These are phyloP conservation scores for Magnolia sinica DNA, from an alignment of 164 flowering plant species.

Conservation along the genomic window DNA sequence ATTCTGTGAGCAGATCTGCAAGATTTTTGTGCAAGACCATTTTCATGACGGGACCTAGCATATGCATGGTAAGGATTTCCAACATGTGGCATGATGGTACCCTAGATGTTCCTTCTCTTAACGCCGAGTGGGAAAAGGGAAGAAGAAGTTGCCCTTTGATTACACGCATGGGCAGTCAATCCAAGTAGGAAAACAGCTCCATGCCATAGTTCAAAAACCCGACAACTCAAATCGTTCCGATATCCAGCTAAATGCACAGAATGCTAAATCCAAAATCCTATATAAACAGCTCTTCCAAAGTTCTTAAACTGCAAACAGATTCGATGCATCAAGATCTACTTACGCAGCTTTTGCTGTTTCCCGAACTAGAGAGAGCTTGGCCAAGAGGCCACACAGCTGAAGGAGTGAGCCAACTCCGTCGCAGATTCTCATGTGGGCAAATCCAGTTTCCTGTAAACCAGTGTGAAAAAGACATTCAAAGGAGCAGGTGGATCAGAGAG, in stretches of 20 bases:
- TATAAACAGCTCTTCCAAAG: not conserved
- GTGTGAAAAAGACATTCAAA: conserved; percentile 1
- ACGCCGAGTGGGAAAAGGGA: too few relatives aligned
- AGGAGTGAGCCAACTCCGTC: conserved; percentile 98
- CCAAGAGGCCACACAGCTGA: conserved; percentile 85
- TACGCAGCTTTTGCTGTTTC: conserved; percentile 85
- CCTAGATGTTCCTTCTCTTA: too few relatives aligned
- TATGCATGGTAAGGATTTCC: too few relatives aligned
- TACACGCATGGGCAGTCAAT: too few relatives aligned
- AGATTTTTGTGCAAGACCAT: too few relatives aligned
- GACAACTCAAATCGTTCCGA: too few relatives aligned
- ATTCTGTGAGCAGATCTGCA: too few relatives aligned
- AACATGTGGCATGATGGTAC: too few relatives aligned
- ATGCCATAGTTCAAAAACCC: too few relatives aligned
- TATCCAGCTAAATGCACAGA: not conserved
- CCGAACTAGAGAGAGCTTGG: conserved; percentile 73
- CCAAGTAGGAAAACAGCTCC: too few relatives aligned
- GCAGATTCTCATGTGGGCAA: conserved; percentile 98
- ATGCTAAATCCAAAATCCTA: not conserved
- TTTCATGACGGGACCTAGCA: too few relatives aligned
- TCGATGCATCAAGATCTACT: conserved; percentile 5
- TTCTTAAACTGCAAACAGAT: not conserved
- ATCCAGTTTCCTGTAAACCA: conserved; percentile 83
- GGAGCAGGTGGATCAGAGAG: not conserved
- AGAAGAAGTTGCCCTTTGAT: too few relatives aligned